Evolutionary conservation across 75 land plant species (phyloP), one percentile per base, ranked within the genome.

Genomic region (Gnetum montanum): DNA sequence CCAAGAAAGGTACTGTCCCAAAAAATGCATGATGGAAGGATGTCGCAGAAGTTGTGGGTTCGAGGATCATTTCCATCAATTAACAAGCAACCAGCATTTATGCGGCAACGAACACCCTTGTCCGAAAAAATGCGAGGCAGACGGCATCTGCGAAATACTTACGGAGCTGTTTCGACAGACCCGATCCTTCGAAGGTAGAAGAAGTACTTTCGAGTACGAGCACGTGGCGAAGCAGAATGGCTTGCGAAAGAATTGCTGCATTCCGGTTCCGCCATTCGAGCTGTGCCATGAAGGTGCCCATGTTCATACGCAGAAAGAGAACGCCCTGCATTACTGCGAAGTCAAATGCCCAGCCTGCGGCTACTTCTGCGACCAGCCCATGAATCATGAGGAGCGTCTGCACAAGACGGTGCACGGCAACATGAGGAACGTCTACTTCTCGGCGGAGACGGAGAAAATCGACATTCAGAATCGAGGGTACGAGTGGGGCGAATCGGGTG

Each of bases 371-470:
- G 44, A 51, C 11, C 57, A 24, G 6, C 76, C 70, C 0, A 29
- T 73, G 5, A 59, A 34, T 24, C 76, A 73, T 45, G 8, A 34
- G 2, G 38, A 1, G 7, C 60, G 70, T 15, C 25, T 62, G 34
- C 76, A 73, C 24, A 52, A 62, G 15, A 73, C 70, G 10, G 29
- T 45, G 2, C 74, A 66, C 41, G 73, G 73, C 2, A 71, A 71
- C 29, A 71, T 71, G 69, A 49, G 24, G 29, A 36, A 52, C 10
- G 36, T 25, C 15, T 64, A 10, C 19, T 71, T 71, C 24, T 56
- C 59, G n/a, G 36, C 69, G 10, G 73, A 71, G 30, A 26, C 8
- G 5, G 57, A 64, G 37, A 68, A 71, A 2, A 57, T 71, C 34
- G 62, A 64, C 27, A 37, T 64, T 18, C 2, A 38, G 30, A 68